Conservation (phyloP, 2,329 filamentous ascomycete species). For the Cladosporium sp. region DNA sequence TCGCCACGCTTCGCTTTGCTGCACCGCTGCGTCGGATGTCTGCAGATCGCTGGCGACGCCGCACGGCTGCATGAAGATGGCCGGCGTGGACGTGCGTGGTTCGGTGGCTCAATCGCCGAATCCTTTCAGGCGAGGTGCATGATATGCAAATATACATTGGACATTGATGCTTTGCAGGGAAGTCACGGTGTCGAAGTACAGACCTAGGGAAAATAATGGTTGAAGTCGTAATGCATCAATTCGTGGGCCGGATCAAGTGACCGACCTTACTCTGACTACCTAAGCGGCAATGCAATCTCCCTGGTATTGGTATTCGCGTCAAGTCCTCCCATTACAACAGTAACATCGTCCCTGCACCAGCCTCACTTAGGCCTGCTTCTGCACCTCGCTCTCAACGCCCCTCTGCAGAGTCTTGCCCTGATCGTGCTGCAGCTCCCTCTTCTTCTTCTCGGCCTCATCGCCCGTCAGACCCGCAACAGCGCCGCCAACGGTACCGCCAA, state of each 20-base stretch:
- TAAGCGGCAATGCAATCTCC: no score
- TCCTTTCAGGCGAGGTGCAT: no score
- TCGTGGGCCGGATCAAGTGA: background rate
- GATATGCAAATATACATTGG: no score
- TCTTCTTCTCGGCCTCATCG: slow-evolving; percentile 57
- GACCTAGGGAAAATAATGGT: no score
- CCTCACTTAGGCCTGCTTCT: slow-evolving; percentile 52
- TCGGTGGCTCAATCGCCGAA: no score
- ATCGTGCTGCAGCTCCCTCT: slow-evolving; percentile 66
- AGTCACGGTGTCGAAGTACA: no score
- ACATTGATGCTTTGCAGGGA: no score
- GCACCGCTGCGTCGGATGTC: no score
- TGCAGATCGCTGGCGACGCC: no score
- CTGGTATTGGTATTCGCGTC: background rate
- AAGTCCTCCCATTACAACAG: background rate
- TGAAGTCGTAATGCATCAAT: background rate
- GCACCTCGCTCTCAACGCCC: slow-evolving; percentile 72
- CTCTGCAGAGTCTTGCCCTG: slow-evolving; percentile 77
- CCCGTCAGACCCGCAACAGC: slow-evolving; percentile 68
- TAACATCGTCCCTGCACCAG: background rate
- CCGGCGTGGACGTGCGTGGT: no score
- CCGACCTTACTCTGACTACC: background rate
- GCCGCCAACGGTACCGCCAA: slow-evolving; percentile 64
- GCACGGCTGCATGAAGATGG: no score
- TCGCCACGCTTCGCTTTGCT: no score